Evolutionary conservation across 164 flowering plant species (phyloP).

Genomic region (Santalum album): DNA sequence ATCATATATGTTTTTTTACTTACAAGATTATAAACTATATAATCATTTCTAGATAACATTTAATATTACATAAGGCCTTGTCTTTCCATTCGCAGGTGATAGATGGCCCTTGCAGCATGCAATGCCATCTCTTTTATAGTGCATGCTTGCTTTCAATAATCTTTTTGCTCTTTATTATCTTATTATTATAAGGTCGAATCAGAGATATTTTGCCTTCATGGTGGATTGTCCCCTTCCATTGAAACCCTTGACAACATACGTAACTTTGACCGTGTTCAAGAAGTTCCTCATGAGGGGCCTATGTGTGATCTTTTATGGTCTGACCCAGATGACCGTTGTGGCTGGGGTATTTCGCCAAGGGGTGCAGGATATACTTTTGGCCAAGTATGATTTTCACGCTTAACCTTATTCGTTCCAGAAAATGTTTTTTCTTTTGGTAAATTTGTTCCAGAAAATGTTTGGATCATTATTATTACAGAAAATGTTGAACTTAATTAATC

Average conservation of each 20-base stretch:
- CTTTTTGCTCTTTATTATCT: conserved; percentile 2
- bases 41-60: too few species aligned
- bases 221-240: conserved; percentile 92
- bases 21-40: too few species aligned
- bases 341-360: conserved; percentile 98
- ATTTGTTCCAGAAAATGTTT: too few species aligned
- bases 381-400: conserved; percentile 48
- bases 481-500: background rate
- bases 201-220: conserved; percentile 93
- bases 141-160: background rate
- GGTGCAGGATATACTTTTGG: conserved; percentile 97
- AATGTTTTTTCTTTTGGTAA: too few species aligned
- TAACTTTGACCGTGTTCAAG: conserved; percentile 95
- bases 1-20: too few species aligned
- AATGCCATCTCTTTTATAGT: too few species aligned
- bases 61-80: too few species aligned
- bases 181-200: conserved; percentile 76
- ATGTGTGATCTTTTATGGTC: conserved; percentile 99
- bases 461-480: too few species aligned
- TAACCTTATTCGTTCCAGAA: background rate
- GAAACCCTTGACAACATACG: conserved; percentile 87
- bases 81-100: too few species aligned
- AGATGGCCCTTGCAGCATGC: too few species aligned
- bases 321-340: conserved; percentile 98
- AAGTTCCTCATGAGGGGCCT: conserved; percentile 95